These are phyloP conservation scores for Ogataea dorogensis DNA, from an alignment of 805 yeast genomes.

Conservation along the genomic window DNA sequence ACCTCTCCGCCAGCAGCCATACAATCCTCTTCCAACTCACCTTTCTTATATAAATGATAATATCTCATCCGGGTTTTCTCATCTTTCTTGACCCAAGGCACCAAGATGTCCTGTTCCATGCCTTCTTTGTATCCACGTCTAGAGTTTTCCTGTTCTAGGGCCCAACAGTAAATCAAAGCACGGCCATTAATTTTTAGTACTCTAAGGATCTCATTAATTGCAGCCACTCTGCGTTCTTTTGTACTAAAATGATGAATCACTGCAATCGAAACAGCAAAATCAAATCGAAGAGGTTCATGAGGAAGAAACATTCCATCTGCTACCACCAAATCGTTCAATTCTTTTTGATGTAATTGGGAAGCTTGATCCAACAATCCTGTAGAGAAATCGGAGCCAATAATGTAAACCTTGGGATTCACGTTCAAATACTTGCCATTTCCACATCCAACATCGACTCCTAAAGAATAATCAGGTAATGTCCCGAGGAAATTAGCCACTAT, in stretches of 20 bases:
- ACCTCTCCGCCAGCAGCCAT: conserved; percentile 66
- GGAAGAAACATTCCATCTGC: conserved; percentile 80
- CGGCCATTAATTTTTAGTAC: conserved; percentile 56
- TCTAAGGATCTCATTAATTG: conserved; percentile 65
- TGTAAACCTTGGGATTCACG: conserved; percentile 63
- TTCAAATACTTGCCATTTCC: conserved; percentile 93
- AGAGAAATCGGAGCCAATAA: conserved; percentile 76
- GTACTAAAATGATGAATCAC: conserved; percentile 96
- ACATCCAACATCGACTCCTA: conserved; percentile 94
- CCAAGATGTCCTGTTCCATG: conserved; percentile 89
- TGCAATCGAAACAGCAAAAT: conserved; percentile 93
- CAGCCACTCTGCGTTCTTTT: conserved; percentile 70
- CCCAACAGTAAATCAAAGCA: conserved; percentile 92
- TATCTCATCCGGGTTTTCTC: conserved; percentile 69
- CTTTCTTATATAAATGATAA: conserved; percentile 82
- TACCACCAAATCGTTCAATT: conserved; percentile 52
- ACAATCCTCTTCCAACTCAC: conserved; percentile 78
- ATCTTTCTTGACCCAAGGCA: conserved; percentile 80
- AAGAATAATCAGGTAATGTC: conserved; percentile 46
- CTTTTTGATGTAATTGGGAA: conserved; percentile 33
- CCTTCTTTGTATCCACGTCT: conserved; percentile 90
- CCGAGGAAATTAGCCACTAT: conserved; percentile 72
- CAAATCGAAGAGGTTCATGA: conserved; percentile 45
- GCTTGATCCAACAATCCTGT: conserved; percentile 70
- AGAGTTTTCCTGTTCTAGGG: conserved; percentile 83